These are phyloP conservation scores for Isatis lusitanica DNA, from an alignment of 441 rosid species.

Conservation along the genomic window DNA sequence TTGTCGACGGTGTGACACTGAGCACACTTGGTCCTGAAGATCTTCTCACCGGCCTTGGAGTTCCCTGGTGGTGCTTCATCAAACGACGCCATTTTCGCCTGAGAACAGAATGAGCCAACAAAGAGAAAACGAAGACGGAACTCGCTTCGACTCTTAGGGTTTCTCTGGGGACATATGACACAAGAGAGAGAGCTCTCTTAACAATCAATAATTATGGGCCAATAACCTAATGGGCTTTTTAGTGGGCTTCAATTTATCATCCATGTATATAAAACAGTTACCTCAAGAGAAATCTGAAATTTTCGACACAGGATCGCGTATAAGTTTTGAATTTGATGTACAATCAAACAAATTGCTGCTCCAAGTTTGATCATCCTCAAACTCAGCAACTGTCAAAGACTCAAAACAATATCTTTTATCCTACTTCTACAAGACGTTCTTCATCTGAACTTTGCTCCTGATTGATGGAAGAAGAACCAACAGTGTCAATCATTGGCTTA, in stretches of 20 bases:
- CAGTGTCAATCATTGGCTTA: constrained; percentile 50
- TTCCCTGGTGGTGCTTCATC: constrained; percentile 72
- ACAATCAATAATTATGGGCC: constrained; percentile 15
- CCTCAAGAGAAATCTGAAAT: background rate
- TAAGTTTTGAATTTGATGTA: background rate
- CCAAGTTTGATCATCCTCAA: background rate
- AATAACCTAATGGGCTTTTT: background rate
- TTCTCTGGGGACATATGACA: background rate
- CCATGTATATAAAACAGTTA: background rate
- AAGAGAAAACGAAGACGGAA: constrained; percentile 28
- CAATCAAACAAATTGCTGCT: background rate
- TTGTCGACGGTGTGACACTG: constrained; percentile 85
- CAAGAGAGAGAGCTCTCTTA: background rate
- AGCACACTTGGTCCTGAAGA: constrained; percentile 85
- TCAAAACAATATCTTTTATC: constrained; percentile 25
- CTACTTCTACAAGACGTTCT: constrained; percentile 42
- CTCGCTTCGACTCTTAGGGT: constrained; percentile 31
- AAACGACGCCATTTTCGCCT: constrained; percentile 60
- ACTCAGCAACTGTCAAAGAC: background rate
- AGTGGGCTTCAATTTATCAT: constrained; percentile 5
- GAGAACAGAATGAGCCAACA: background rate
- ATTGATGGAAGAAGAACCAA: constrained; percentile 16
- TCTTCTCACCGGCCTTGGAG: constrained; percentile 68
- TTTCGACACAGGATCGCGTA: background rate
- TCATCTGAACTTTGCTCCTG: constrained; percentile 42